Conservation (phyloP, 2,329 filamentous ascomycete genomes). For the Hypoxylon sp. region DNA sequence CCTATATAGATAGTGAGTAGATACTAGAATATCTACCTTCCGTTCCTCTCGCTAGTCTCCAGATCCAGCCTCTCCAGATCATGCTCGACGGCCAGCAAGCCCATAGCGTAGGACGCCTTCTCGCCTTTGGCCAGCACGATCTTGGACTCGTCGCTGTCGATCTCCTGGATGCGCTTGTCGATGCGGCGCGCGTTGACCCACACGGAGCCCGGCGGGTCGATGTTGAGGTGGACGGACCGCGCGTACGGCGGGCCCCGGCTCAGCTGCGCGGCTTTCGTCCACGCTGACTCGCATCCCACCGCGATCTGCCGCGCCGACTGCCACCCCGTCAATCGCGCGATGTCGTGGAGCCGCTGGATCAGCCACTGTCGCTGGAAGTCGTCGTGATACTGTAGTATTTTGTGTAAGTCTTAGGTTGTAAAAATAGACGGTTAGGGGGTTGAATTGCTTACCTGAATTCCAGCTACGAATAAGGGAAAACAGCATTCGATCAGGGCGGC, state of each 20-base stretch:
- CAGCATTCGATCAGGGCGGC: conserved; percentile 86
- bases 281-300: conserved; percentile 85
- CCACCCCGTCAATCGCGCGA: conserved; percentile 88
- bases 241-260: conserved; percentile 83
- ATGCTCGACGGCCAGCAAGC: conserved; percentile 82
- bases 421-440: not conserved
- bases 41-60: conserved; percentile 57
- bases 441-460: conserved; percentile 71
- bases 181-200: conserved; percentile 67
- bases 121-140: conserved; percentile 75
- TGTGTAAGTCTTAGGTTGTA: not conserved
- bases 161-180: conserved; percentile 66
- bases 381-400: conserved; percentile 73
- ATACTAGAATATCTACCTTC: conserved; percentile 19
- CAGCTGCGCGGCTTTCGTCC: conserved; percentile 80
- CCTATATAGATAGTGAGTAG: not conserved
- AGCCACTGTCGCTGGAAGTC: conserved; percentile 82
- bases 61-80: conserved; percentile 77
- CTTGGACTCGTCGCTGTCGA: conserved; percentile 58
- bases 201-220: conserved; percentile 58
- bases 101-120: conserved; percentile 81
- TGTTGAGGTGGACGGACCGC: conserved; percentile 59
- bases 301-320: conserved; percentile 86
- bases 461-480: conserved; percentile 89
- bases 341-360: conserved; percentile 79